phyloP scores from a whole-genome alignment of 2,329 filamentous ascomycete species.

The Pyricularia sp. region DNA sequence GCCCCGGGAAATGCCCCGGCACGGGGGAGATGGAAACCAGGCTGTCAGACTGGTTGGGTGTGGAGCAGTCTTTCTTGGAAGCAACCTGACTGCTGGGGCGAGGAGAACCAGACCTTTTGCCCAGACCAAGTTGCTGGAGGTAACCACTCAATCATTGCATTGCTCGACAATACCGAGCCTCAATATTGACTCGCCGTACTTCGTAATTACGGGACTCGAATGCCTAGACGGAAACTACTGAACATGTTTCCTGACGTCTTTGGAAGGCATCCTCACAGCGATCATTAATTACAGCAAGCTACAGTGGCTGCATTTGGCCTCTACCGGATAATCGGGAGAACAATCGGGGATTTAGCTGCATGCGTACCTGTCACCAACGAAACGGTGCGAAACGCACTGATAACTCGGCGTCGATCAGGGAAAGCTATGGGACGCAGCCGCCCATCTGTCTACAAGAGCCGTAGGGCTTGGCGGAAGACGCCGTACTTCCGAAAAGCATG shows the following conservation, averaged over 20 bases:
- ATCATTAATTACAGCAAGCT: background rate
- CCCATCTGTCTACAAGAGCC: background rate
- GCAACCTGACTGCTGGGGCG: background rate
- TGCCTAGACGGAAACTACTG: background rate
- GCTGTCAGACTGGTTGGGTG: background rate
- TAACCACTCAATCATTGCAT: background rate
- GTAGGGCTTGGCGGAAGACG: background rate
- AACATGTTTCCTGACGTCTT: background rate
- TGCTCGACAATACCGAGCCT: background rate
- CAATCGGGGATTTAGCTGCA: background rate
- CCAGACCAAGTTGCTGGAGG: background rate
- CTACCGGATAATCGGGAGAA: background rate
- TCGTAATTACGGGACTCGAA: background rate
- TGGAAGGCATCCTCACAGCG: background rate
- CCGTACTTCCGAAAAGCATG: background rate
- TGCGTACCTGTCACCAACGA: slow-evolving; percentile 8
- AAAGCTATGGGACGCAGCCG: slow-evolving; percentile 5
- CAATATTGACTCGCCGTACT: background rate
- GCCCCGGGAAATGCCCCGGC: background rate
- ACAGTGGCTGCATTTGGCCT: background rate
- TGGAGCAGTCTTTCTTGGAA: background rate
- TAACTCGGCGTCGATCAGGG: slow-evolving; percentile 19
- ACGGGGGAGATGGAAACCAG: background rate
- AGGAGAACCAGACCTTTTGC: background rate
- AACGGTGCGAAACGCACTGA: slow-evolving; percentile 18